Conservation (phyloP, 805 yeast species). For the Zygotorulaspora chibaensis region DNA sequence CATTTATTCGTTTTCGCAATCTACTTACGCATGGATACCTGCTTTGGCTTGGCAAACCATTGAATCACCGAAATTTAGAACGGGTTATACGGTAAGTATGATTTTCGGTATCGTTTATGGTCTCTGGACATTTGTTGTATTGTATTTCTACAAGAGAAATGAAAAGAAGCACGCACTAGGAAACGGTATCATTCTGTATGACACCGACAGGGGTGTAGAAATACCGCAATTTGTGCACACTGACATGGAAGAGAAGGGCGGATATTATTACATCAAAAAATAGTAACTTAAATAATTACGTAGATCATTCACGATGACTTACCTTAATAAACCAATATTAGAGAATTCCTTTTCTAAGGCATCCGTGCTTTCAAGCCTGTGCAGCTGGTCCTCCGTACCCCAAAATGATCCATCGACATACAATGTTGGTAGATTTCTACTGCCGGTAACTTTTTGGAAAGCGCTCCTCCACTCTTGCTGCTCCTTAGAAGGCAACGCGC, state of each 20-base stretch:
- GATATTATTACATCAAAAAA: conserved; percentile 25
- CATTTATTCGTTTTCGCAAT: conserved; percentile 54
- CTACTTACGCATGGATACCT: conserved; percentile 57
- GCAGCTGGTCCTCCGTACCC: conserved; percentile 35
- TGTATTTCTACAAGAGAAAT: conserved; percentile 50
- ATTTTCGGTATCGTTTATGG: conserved; percentile 43
- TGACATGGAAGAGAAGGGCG: conserved; percentile 28
- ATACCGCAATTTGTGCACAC: conserved; percentile 30
- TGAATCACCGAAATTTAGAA: conserved; percentile 52
- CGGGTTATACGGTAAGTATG: conserved; percentile 52
- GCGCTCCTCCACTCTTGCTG: conserved; percentile 33
- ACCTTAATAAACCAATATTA: conserved; percentile 25
- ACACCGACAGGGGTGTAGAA: conserved; percentile 36
- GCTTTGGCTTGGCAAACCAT: conserved; percentile 50
- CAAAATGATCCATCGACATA: conserved; percentile 32
- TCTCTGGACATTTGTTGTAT: conserved; percentile 48
- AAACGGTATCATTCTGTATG: conserved; percentile 48
- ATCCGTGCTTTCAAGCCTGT: conserved; percentile 26
- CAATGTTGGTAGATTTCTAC: conserved; percentile 35
- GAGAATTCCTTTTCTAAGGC: conserved; percentile 25
- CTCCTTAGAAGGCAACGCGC: conserved; percentile 22
- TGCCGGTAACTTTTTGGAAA: conserved; percentile 30
- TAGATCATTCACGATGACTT: not conserved
- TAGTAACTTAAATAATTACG: not conserved
- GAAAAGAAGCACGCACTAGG: conserved; percentile 44